phyloP scores from a whole-genome alignment of 176 grass and related monocot genomes.

The Avena eriantha region DNA sequence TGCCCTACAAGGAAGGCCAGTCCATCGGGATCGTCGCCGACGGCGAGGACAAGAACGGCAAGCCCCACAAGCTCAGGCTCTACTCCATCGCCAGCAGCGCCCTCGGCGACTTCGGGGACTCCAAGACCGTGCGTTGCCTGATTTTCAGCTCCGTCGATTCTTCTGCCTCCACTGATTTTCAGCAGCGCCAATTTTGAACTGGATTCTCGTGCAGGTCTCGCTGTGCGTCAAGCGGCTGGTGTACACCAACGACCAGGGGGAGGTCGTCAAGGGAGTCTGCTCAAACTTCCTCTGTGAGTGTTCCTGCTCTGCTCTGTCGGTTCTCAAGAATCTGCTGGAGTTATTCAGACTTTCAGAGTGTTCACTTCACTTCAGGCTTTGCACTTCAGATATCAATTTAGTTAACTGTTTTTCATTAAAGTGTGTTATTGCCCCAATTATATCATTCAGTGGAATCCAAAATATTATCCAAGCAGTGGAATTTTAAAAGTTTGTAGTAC shows the following conservation, averaged over 20 bases:
- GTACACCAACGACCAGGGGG: conserved; percentile 89
- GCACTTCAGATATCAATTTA: background rate
- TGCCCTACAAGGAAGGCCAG: conserved; percentile 95
- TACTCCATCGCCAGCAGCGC: conserved; percentile 98
- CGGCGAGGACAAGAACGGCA: conserved; percentile 86
- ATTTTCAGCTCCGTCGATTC: background rate
- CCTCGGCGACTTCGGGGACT: conserved; percentile 88
- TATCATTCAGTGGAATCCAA: background rate
- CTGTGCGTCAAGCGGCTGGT: conserved; percentile 95
- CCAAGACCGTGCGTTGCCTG: conserved; percentile 76
- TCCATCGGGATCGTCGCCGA: conserved; percentile 85
- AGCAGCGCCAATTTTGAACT: background rate
- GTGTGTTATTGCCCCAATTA: too few relatives aligned
- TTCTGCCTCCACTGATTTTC: background rate
- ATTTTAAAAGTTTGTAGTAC: background rate
- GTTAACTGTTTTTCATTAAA: too few relatives aligned
- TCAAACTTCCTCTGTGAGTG: conserved; percentile 87
- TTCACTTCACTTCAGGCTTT: background rate
- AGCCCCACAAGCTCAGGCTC: conserved; percentile 92
- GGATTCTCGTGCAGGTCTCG: conserved; percentile 45
- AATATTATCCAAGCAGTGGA: background rate
- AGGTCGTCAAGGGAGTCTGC: conserved; percentile 95
- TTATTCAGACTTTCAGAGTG: background rate
- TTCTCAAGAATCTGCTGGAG: background rate
- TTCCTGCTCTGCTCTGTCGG: background rate